Percentiles rank a stretch among this genome's conserved stretches.
Evolutionary conservation across 192 early-diverging fungal species (phyloP).

Genomic region (Backusella sp.): DNA sequence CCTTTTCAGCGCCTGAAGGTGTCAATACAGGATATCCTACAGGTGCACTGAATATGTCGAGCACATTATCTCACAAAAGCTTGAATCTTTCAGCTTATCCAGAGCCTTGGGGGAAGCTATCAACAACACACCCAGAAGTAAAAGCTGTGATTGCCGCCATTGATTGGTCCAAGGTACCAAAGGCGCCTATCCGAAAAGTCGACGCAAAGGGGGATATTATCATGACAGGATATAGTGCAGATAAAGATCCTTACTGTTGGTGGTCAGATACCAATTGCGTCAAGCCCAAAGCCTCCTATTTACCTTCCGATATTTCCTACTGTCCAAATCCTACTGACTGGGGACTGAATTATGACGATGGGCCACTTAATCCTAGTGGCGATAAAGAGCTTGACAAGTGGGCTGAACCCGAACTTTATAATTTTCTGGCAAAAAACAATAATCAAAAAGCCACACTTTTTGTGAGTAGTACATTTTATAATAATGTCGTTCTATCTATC

Average conservation of each 20-base stretch:
- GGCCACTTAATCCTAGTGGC: slow-evolving; percentile 28
- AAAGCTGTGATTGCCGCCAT: slow-evolving; percentile 14
- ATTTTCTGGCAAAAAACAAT: slow-evolving; percentile 32
- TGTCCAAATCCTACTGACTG: slow-evolving; percentile 36
- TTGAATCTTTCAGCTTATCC: slow-evolving; percentile 30
- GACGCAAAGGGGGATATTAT: slow-evolving; percentile 26
- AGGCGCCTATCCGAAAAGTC: slow-evolving; percentile 13
- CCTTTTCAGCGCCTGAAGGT: slow-evolving; percentile 1
- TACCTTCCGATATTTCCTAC: slow-evolving; percentile 40
- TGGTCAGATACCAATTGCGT: slow-evolving; percentile 33
- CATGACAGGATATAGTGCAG: slow-evolving; percentile 27
- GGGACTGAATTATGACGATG: slow-evolving; percentile 46
- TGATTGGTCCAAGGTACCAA: slow-evolving; percentile 24
- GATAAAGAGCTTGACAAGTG: slow-evolving; percentile 15
- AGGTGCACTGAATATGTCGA: slow-evolving; percentile 1
- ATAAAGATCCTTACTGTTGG: slow-evolving; percentile 32
- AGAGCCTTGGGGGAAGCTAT: slow-evolving; percentile 16
- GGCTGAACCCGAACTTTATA: slow-evolving; percentile 39
- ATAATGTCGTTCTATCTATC: not conserved
- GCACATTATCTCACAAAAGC: not conserved
- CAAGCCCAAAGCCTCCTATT: slow-evolving; percentile 34
- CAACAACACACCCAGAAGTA: slow-evolving; percentile 32
- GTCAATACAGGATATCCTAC: slow-evolving; percentile 9
- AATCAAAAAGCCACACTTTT: slow-evolving; percentile 44
- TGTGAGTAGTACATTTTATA: slow-evolving; percentile 17